phyloP scores from a whole-genome alignment of 305 asterid species.

The Fraxinus floribunda region DNA sequence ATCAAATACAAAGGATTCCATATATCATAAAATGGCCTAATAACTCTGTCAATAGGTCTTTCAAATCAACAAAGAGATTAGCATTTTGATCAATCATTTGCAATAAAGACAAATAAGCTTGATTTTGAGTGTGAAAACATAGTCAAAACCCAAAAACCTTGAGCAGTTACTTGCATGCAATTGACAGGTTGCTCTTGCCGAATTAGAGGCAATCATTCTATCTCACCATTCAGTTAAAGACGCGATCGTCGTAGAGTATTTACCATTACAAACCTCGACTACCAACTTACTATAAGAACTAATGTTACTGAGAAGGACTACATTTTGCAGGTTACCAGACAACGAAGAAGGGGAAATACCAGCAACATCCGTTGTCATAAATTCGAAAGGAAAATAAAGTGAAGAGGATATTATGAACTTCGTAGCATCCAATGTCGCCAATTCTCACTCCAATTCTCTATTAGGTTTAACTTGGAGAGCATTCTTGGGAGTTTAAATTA shows the following conservation, averaged over 20 bases:
- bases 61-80: not conserved
- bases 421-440: constrained; percentile 64
- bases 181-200: constrained; percentile 92
- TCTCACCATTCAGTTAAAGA: constrained; percentile 83
- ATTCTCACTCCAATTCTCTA: too few relatives aligned
- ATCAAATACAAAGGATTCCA: constrained; percentile 96
- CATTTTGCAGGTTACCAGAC: constrained; percentile 57
- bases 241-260: constrained; percentile 88
- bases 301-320: not conserved
- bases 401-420: constrained; percentile 64
- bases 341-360: constrained; percentile 90
- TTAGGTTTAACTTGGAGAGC: too few relatives aligned
- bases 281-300: not conserved
- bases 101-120: not conserved
- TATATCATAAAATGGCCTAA: constrained; percentile 28
- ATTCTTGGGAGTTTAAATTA: too few relatives aligned
- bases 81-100: not conserved
- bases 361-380: constrained; percentile 71
- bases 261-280: not conserved
- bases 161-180: not conserved
- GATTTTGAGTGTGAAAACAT: not conserved
- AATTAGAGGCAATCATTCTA: constrained; percentile 83
- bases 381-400: constrained; percentile 46
- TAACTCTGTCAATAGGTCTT: not conserved
- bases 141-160: not conserved